Base-by-base conservation (phyloP, 2,329 filamentous ascomycete species). In the Alternaria viburni region DNA sequence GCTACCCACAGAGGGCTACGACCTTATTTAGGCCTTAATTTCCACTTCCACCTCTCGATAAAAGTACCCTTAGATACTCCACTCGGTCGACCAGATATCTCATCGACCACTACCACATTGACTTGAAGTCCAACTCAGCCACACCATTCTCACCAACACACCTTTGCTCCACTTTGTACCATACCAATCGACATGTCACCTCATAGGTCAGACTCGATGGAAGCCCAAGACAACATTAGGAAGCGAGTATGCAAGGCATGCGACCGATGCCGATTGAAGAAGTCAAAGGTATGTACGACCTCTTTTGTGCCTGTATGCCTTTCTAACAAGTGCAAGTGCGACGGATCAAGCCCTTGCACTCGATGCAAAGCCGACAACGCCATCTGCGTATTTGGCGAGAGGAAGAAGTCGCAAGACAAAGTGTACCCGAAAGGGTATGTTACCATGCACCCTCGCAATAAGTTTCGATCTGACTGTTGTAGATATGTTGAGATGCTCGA, bases 401-500 rank as follows among this genome's bases (percentile, higher is more conserved):
- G 88, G 59, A 90, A 89, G 77, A 89, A 89, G 82, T 85, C 86
- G 7, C 87, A 89, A 70, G 88, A 90, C 78, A 90, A 89, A 77
- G 85, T 89, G 50, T 89, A 90, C 76, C 88, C 88, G n/a, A 90
- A 89, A 80, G 88, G 88, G 85, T 90, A 78, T 12, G 70, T 62
- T 23, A n/a, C 5, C 3, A 30, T 4, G 21, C 47, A 19, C 21
- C 11, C 8, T 41, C 30, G 23, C 15, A 47, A 12, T 11, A 21
- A 8, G 26, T 36, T 8, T 19, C 13, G 25, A 13, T 19, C 70
- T 75, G 49, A 71, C 64, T 47, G 6, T 51, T 12, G 10, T 45
- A 89, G 87, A 67, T 89, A 88, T 65, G 87, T 90, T 28, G 88
- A 90, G 76, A 89, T 89, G 87, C 84, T 90, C 54, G 88, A 90